Conservation (phyloP, 148 eudicot species). For the Talinum fruticosum region DNA sequence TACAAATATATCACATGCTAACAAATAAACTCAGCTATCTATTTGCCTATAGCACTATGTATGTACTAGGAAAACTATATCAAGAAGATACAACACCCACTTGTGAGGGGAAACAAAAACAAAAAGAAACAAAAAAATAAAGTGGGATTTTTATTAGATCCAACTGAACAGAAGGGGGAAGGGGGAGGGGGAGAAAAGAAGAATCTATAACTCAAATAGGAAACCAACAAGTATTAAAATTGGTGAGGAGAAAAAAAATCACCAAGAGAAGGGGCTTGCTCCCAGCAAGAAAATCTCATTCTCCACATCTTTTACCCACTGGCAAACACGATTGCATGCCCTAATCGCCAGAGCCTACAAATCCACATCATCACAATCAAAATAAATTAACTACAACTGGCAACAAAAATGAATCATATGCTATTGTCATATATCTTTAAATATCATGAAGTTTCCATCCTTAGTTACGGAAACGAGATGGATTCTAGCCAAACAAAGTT, state of each 20-base stretch:
- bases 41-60: constrained; percentile 1
- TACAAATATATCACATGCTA: background rate
- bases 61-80: constrained; percentile 22
- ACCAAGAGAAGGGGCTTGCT: constrained; percentile 92
- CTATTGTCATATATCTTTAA: background rate
- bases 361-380: background rate
- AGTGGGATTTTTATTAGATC: constrained; percentile 5
- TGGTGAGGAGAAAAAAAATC: constrained; percentile 28
- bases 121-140: background rate
- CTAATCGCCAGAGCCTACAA: constrained; percentile 91
- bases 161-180: background rate
- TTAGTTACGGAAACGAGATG: background rate
- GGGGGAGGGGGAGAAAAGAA: background rate
- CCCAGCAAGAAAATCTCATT: constrained; percentile 87
- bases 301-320: constrained; percentile 96
- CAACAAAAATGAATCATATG: too few relatives aligned
- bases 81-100: constrained; percentile 23
- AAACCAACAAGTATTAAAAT: background rate
- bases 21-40: constrained; percentile 12
- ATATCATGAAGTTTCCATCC: background rate
- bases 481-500: background rate
- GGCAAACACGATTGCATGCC: constrained; percentile 89
- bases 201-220: constrained; percentile 2
- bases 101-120: background rate
- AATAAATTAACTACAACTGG: background rate